These are phyloP conservation scores for Botrytis hyacinthi DNA, from an alignment of 2,329 filamentous ascomycete genomes.

Conservation along the genomic window DNA sequence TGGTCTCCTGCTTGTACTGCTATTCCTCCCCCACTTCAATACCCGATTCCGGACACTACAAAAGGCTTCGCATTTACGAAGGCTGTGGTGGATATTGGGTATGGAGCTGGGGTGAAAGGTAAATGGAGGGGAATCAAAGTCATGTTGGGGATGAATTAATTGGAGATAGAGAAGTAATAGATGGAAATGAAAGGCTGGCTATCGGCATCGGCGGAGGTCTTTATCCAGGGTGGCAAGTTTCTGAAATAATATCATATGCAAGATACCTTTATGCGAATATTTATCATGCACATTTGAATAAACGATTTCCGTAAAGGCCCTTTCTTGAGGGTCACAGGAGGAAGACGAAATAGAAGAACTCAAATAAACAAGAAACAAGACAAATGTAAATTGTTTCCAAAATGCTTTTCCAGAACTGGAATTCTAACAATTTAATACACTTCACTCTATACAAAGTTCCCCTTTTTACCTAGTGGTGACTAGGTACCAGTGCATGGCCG, in stretches of 20 bases:
- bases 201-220: background rate
- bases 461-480: background rate
- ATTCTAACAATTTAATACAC: background rate
- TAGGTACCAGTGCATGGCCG: background rate
- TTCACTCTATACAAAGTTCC: background rate
- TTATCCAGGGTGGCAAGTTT: background rate
- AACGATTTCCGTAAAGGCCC: accelerated
- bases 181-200: background rate
- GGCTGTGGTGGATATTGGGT: conserved; percentile 61
- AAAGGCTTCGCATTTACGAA: conserved; percentile 64
- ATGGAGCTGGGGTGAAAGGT: conserved; percentile 45
- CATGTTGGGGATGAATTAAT: conserved; percentile 32
- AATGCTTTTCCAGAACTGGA: background rate
- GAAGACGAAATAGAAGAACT: background rate
- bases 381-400: background rate
- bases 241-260: background rate
- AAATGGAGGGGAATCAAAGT: conserved; percentile 36
- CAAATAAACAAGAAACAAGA: background rate
- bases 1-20: conserved; percentile 65
- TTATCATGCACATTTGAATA: background rate
- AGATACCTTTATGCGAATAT: background rate
- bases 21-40: conserved; percentile 78
- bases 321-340: background rate
- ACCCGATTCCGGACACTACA: conserved; percentile 68
- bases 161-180: background rate